Evolutionary conservation across 495 filamentous ascomycete species (phyloP).

Genomic region (Xylaria longipes): DNA sequence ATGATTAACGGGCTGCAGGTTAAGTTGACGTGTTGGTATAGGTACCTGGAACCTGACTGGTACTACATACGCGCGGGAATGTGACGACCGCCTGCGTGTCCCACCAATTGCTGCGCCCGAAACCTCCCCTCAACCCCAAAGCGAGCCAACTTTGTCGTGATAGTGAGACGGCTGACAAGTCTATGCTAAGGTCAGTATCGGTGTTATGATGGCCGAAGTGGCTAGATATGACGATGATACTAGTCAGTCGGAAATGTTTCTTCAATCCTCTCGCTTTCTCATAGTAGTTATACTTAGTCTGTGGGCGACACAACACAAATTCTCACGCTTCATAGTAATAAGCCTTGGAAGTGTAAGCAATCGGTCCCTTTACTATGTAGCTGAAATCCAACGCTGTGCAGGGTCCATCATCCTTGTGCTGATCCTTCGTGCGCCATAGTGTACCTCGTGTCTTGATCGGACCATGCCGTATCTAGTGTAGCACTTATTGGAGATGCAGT

Average conservation of each 20-base stretch:
- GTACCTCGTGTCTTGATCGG: not conserved
- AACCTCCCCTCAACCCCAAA: not conserved
- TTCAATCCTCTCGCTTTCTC: not conserved
- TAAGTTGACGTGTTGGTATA: not conserved
- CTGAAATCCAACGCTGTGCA: slow-evolving; percentile 16
- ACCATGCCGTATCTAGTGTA: not conserved
- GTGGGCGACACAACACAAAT: not conserved
- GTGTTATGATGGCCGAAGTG: not conserved
- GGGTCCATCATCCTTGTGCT: slow-evolving; percentile 13
- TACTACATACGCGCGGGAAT: slow-evolving; percentile 19
- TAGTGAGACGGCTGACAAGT: not conserved
- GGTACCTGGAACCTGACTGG: slow-evolving; percentile 17
- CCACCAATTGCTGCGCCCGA: slow-evolving; percentile 12
- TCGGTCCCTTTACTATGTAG: not conserved
- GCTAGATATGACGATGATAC: not conserved
- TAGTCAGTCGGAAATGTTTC: not conserved
- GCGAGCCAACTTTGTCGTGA: slow-evolving; percentile 5
- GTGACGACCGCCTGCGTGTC: not conserved
- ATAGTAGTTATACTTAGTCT: no score
- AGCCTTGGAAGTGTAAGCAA: slow-evolving; percentile 14
- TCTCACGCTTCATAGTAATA: slow-evolving; percentile 11
- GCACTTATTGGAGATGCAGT: not conserved
- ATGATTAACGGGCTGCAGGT: not conserved
- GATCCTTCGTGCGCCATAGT: slow-evolving; percentile 8
- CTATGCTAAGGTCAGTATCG: not conserved